Evolutionary conservation across 768 basidiomycete genomes (phyloP).

Genomic region (Leccinum fibrillosum): DNA sequence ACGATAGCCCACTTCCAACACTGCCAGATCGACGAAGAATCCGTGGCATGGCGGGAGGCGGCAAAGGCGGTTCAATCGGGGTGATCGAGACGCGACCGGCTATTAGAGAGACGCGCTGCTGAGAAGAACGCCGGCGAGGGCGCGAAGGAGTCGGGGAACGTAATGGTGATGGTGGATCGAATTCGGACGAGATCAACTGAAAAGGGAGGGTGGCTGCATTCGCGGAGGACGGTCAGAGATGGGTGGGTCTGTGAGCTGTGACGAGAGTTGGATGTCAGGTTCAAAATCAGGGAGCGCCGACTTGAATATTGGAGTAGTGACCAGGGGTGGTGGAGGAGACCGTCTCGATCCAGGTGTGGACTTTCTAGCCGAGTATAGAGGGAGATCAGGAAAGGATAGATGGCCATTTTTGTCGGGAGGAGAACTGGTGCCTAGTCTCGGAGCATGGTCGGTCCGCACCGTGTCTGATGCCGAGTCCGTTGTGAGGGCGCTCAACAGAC

Average conservation of each 20-base stretch:
- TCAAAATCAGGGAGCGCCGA: conserved; percentile 20
- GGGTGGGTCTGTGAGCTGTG: conserved; percentile 31
- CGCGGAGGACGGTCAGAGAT: conserved; percentile 31
- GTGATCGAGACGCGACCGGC: conserved; percentile 79
- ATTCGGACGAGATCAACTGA: conserved; percentile 17
- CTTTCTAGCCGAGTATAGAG: conserved; percentile 6
- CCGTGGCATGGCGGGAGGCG: conserved; percentile 56
- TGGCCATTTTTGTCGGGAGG: conserved; percentile 10
- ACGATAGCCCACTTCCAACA: conserved; percentile 59
- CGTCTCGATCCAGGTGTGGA: conserved; percentile 7
- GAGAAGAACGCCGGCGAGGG: conserved; percentile 74
- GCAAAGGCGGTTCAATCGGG: conserved; percentile 69
- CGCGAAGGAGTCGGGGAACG: conserved; percentile 59
- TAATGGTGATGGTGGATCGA: conserved; percentile 31
- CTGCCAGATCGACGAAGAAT: conserved; percentile 64
- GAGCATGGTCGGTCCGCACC: conserved; percentile 21
- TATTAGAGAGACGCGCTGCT: conserved; percentile 80
- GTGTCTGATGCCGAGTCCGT: no score
- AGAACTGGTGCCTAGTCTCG: conserved; percentile 2
- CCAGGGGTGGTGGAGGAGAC: conserved; percentile 14
- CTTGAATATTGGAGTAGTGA: conserved; percentile 25
- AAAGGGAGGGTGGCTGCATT: conserved; percentile 13
- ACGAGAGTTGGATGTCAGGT: conserved; percentile 26
- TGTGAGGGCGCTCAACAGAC: no score
- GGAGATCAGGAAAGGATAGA: conserved; percentile 13